Evolutionary conservation across 257 asterid species (phyloP), one percentile per base, ranked within the genome.

Genomic region (Misopates orontium): DNA sequence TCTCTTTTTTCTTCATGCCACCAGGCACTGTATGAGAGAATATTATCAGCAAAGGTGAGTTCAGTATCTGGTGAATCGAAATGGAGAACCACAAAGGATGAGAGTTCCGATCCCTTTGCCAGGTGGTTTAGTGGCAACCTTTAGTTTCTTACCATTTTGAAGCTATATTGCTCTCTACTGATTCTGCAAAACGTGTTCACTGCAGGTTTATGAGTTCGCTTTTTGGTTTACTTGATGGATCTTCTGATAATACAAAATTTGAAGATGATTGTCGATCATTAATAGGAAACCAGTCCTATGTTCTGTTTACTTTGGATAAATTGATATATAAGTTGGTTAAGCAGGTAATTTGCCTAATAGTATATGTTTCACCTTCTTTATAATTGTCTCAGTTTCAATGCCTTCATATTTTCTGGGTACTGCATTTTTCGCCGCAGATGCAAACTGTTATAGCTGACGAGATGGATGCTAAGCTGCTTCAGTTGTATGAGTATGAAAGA

Each of bases 181-280:
- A 78, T 68, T 48, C 60, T 67, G 55, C 49, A 15, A 16, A 28
- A 23, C 68, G 60, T 70, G 71, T 64, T 55, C 24, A 23, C 24
- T 73, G 83, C 91, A 94, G 99, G 81, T 94, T 94, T 81, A 86
- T 85, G 86, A 76, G 80, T 70, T 86, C 96, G 10, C 67, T 94
- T 56, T 91, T 87, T 71, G 78, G 96, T 76, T 85, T 94, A 77
- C 96, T 94, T 13, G 96, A 91, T 77, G 99, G 99, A 71, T 86
- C 98, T 65, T 77, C 84, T 64, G 99, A 94, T 71, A 94, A 90
- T 75, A 18, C 95, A 25, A 91, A 87, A 80, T 94, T 85, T 28
- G 99, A 94, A 83, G 98, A 94, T 72, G 99, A 94, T 62, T 94
- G 98, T 56, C 96, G 98, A 60, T 82, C 94, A 31, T 71, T 91